Evolutionary conservation across 2,329 filamentous ascomycete species (phyloP), one percentile per base, ranked within the genome.

Genomic region (Shiraia sp.): DNA sequence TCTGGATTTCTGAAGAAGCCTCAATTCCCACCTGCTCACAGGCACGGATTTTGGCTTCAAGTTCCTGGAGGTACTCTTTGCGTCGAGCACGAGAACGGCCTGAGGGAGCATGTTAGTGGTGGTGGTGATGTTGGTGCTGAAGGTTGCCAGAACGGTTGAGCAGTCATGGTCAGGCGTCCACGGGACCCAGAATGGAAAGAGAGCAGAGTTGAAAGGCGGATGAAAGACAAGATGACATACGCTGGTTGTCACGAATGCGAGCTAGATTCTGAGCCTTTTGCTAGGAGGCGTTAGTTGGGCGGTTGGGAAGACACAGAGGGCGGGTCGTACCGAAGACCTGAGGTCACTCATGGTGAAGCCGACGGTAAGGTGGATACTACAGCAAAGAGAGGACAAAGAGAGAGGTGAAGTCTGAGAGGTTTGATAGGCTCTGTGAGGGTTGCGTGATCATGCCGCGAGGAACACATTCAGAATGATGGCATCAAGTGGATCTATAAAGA

Each of bases 161-260:
- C 23, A 14, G 22, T 6, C 6, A 4, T 22, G n/a, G 16, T 13
- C 3, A 36, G 15, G 26, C 26, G 10, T 12, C 4, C 26, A 14
- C 5, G 10, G 26, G 26, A 12, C 13, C n/a, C 13, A 14, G 10
- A n/a, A n/a, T 12, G 26, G 26, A 6, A 31, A n/a, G 7, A 13
- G n/a, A 16, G n/a, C 13, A 31, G 16, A 15, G 15, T 31, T 29
- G 24, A 8, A 13, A 6, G 30, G n/a, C 38, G 13, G 51, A 26
- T 23, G 29, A 24, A 27, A 19, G 12, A 16, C 19, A n/a, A 32
- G 25, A 29, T 24, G 17, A 37, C 28, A 40, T 51, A 68, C 65
- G 78, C 64, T 90, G 87, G 58, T 90, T 91, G 57, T 90, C 85
- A 51, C 87, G 80, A 53, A 90, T 85, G 43, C 86, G 83, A 32